Base-by-base conservation (phyloP, 1,284 basidiomycete species). In the Abortiporus biennis region DNA sequence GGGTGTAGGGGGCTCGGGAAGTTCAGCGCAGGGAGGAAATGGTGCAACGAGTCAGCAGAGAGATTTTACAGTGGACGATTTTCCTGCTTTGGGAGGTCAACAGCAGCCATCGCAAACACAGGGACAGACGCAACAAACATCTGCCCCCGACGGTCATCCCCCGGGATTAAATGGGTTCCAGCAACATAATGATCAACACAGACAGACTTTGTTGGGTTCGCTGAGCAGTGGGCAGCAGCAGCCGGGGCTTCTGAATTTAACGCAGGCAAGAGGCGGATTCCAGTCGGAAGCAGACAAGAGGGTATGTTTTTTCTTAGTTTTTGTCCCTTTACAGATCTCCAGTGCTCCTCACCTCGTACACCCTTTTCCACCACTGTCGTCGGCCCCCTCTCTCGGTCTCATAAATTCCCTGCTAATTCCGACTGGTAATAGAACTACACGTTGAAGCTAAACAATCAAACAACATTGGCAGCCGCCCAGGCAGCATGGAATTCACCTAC, bases 11-110 rank as follows among this genome's bases (percentile, higher is more conserved):
- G 58, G 58, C 6, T 57, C 70, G 12, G 64, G 70, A 38, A 54
- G 67, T 36, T 61, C 66, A 31, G 60, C 51, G 24, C 62, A 63
- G 42, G 46, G 53, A 40, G 64, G 58, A 43, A 57, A 58, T 27
- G 67, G 67, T 36, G 54, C 60, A 19, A 60, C 59, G 40, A 68
- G 56, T 47, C 76, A 76, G 51, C 63, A 70, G 44, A 68, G 83
- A 59, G 85, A 88, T 61, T 85, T 89, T 51, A 83, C 81, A 21
- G 75, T 80, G 36, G 86, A 89, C 53, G 85, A 89, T 63, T 89
- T 89, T 58, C 85, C 85, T 34, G 86, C 85, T n/a, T 65, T 89
- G 20, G 81, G 86, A 20, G 82, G 81, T 30, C 75, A 77, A 40
- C 50, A 44, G 13, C 52, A 62, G 23, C 50, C 59, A 17, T 52